phyloP scores from a whole-genome alignment of 345 rosid genomes.

The Noccaea bulbosa region DNA sequence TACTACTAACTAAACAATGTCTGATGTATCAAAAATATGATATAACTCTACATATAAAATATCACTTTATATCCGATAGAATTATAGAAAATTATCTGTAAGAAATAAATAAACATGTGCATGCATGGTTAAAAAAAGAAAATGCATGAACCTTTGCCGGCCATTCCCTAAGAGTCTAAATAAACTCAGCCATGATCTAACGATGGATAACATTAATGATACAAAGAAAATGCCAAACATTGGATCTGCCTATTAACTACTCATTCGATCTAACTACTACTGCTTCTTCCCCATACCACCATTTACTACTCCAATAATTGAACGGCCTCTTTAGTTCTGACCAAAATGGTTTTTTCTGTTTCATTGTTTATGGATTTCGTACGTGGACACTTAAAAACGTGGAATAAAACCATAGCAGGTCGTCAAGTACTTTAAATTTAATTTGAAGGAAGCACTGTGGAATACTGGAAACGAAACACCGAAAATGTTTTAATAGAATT shows the following conservation, averaged over 20 bases:
- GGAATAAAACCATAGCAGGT: not conserved
- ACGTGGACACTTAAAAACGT: not conserved
- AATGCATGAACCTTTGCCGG: constrained; percentile 15
- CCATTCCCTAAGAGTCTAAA: not conserved
- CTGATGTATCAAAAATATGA: too few species aligned
- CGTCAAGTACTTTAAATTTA: too few species aligned
- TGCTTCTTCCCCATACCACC: constrained; percentile 25
- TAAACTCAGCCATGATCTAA: not conserved
- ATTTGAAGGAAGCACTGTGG: too few species aligned
- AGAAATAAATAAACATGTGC: not conserved
- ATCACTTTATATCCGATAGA: too few species aligned
- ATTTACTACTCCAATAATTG: constrained; percentile 13
- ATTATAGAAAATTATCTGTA: too few species aligned
- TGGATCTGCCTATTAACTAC: constrained; percentile 9
- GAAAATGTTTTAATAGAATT: too few species aligned
- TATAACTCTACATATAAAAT: too few species aligned
- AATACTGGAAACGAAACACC: too few species aligned
- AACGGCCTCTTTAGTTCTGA: not conserved
- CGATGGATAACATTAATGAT: constrained; percentile 12
- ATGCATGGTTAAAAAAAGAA: not conserved
- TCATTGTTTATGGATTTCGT: not conserved
- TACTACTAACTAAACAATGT: too few species aligned
- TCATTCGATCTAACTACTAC: not conserved
- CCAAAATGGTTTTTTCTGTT: not conserved
- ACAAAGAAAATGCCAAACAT: constrained; percentile 4